Evolutionary conservation across 2,329 filamentous ascomycete genomes (phyloP).

Genomic region (Fusarium musae): DNA sequence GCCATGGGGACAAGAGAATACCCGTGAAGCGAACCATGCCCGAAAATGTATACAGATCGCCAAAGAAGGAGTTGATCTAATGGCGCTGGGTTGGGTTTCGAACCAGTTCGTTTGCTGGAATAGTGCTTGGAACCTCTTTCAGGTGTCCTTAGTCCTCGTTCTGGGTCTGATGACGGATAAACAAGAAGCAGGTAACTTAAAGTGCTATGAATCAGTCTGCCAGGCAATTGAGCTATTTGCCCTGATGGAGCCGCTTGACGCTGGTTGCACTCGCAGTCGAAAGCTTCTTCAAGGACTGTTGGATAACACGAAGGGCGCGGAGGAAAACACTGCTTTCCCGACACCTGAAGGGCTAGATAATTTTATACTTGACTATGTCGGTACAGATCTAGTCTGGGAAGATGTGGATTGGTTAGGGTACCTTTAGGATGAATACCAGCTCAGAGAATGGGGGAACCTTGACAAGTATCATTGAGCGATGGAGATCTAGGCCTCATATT

Average conservation of each 20-base stretch:
- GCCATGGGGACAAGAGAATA: not conserved
- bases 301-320: not conserved
- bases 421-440: not conserved
- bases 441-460: too few species aligned
- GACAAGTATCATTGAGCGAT: not conserved
- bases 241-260: not conserved
- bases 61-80: not conserved
- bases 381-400: not conserved
- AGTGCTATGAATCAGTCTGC: not conserved
- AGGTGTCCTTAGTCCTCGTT: not conserved
- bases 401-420: not conserved
- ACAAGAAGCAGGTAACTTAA: fast-evolving
- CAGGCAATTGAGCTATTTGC: not conserved
- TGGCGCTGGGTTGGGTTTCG: fast-evolving
- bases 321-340: not conserved
- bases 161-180: not conserved
- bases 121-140: not conserved
- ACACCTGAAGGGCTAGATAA: not conserved
- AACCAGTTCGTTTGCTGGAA: not conserved
- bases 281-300: not conserved
- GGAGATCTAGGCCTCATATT: not conserved
- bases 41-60: not conserved
- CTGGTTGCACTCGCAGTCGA: not conserved
- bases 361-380: not conserved
- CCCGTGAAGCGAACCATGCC: not conserved